Percentiles rank a stretch among this genome's conserved stretches.
Evolutionary conservation across 208 protist genomes (phyloP).

Genomic region (Trichomonas gallinae): DNA sequence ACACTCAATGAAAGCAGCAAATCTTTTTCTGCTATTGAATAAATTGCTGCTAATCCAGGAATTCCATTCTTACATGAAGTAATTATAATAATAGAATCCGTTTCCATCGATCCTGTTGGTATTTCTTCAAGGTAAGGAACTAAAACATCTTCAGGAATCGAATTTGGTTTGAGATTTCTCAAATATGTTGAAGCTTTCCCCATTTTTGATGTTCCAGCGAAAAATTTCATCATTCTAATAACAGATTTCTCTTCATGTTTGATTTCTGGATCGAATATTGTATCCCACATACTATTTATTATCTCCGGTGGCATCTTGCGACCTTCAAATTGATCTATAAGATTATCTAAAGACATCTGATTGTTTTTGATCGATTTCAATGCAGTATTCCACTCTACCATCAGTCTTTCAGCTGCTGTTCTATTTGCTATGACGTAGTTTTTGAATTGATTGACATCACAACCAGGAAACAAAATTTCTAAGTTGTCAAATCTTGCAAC

Average conservation of each 20-base stretch:
- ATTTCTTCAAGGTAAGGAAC: not conserved
- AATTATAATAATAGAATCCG: not conserved
- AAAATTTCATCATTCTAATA: not conserved
- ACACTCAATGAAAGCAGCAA: not conserved
- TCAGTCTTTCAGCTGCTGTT: not conserved
- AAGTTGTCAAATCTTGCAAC: not conserved
- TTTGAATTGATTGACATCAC: not conserved
- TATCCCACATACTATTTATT: not conserved
- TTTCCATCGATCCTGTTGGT: not conserved
- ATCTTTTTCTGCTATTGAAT: not conserved
- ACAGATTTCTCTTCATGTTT: not conserved
- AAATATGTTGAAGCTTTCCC: not conserved
- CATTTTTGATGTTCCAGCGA: not conserved
- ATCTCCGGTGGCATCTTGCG: not conserved
- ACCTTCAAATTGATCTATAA: not conserved
- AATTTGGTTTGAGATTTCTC: not conserved
- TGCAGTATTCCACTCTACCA: no score
- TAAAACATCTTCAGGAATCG: not conserved
- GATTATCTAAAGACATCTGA: not conserved
- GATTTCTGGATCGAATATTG: not conserved
- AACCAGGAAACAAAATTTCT: not conserved
- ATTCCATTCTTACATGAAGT: not conserved
- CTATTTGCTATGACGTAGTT: not conserved
- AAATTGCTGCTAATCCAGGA: not conserved
- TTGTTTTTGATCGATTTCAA: not conserved